These are phyloP conservation scores for Candida methanosorbosa DNA, from an alignment of 805 yeast species.

Conservation along the genomic window DNA sequence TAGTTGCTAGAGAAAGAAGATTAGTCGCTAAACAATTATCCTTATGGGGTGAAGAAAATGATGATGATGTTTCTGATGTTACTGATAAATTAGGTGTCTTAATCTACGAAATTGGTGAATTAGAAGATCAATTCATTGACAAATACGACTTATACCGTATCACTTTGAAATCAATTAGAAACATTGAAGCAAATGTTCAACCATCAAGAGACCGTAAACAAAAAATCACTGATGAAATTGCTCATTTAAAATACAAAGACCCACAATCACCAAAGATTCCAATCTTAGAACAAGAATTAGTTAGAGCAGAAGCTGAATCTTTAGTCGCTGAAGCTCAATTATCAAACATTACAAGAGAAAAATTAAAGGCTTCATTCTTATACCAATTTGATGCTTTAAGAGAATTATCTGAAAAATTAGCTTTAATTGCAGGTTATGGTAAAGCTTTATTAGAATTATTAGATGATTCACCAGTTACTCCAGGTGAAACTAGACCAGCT, in stretches of 20 bases:
- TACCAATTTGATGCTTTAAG: conserved; percentile 94
- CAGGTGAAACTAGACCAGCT: conserved; percentile 98
- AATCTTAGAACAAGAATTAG: conserved; percentile 95
- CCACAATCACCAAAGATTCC: conserved; percentile 95
- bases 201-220: conserved; percentile 98
- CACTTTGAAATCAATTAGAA: conserved; percentile 88
- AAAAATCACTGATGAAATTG: conserved; percentile 95
- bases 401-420: conserved; percentile 93
- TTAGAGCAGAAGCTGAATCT: conserved; percentile 98
- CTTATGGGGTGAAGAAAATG: conserved; percentile 96
- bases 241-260: conserved; percentile 95
- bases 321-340: conserved; percentile 98
- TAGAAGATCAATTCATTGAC: conserved; percentile 97
- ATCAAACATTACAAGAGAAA: conserved; percentile 96
- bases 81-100: conserved; percentile 96
- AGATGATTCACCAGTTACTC: conserved; percentile 96
- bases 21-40: conserved; percentile 97
- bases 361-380: conserved; percentile 93
- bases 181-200: conserved; percentile 96
- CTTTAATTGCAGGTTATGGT: conserved; percentile 97
- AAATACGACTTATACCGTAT: conserved; percentile 97
- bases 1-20: conserved; percentile 88
- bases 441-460: conserved; percentile 91
- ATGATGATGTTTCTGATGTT: conserved; percentile 93
- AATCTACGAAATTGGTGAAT: conserved; percentile 92